phyloP scores from a whole-genome alignment of 257 asterid genomes.

The Leptodermis oblonga region DNA sequence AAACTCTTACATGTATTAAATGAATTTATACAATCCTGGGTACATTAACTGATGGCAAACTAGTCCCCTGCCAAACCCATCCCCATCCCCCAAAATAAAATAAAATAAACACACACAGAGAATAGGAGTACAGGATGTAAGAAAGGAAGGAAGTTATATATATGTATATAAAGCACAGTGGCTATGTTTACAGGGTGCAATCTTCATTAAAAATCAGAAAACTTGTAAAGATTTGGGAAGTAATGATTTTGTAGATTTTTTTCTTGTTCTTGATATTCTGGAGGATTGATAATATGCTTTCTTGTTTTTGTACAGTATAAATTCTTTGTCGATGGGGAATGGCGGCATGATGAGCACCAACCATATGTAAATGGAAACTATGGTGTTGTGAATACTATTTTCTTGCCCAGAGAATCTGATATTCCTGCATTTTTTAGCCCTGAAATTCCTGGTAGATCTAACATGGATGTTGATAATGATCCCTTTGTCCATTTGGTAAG shows the following conservation, averaged over 20 bases:
- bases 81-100: no score
- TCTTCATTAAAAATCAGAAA: background rate
- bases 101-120: no score
- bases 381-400: conserved; percentile 71
- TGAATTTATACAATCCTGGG: background rate
- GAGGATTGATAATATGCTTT: background rate
- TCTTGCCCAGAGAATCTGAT: conserved; percentile 59
- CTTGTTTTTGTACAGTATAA: conserved; percentile 46
- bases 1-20: background rate
- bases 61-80: no score
- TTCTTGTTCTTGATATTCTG: background rate
- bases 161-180: background rate
- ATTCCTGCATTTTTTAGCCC: conserved; percentile 41
- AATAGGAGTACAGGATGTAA: no score
- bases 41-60: no score
- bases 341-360: conserved; percentile 77
- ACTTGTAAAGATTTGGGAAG: background rate
- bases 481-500: conserved; percentile 48
- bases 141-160: no score
- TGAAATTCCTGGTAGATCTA: conserved; percentile 44
- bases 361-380: conserved; percentile 55
- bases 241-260: background rate
- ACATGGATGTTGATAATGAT: conserved; percentile 69
- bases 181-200: background rate
- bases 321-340: conserved; percentile 76